phyloP scores from a whole-genome alignment of 139 green algal species.

The Closterium sp. region DNA sequence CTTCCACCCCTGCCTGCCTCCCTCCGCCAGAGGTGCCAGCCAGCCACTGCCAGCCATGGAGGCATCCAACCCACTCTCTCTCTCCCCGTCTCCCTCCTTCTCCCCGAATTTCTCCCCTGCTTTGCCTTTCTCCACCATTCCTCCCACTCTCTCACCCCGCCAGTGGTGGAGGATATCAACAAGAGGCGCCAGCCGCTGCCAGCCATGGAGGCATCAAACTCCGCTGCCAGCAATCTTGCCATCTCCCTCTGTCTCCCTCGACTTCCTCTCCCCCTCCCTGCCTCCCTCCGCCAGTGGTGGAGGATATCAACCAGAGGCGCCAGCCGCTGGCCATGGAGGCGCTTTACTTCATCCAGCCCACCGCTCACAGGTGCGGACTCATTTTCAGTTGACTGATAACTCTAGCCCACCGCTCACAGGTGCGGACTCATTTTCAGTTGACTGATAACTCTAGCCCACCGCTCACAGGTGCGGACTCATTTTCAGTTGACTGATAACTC shows the following conservation, averaged over 20 bases:
- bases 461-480: too few relatives aligned
- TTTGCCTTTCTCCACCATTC: neutral
- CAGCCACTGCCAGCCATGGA: conserved; percentile 49
- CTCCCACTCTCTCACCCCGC: neutral
- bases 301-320: conserved; percentile 53
- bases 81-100: too few relatives aligned
- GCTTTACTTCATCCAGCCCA: conserved; percentile 55
- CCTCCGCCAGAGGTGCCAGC: conserved; percentile 42
- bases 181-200: conserved; percentile 53
- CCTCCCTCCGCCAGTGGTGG: too few relatives aligned
- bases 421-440: too few relatives aligned
- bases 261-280: too few relatives aligned
- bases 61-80: too few relatives aligned
- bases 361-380: conserved; percentile 19
- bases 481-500: too few relatives aligned
- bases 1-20: neutral
- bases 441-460: too few relatives aligned
- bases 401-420: too few relatives aligned
- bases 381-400: too few relatives aligned
- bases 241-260: too few relatives aligned
- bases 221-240: too few relatives aligned
- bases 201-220: conserved; percentile 44
- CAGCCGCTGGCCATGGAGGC: conserved; percentile 50
- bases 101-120: neutral
- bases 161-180: conserved; percentile 54